phyloP scores from a whole-genome alignment of 1,284 basidiomycete genomes.

The Ustilago tritici region DNA sequence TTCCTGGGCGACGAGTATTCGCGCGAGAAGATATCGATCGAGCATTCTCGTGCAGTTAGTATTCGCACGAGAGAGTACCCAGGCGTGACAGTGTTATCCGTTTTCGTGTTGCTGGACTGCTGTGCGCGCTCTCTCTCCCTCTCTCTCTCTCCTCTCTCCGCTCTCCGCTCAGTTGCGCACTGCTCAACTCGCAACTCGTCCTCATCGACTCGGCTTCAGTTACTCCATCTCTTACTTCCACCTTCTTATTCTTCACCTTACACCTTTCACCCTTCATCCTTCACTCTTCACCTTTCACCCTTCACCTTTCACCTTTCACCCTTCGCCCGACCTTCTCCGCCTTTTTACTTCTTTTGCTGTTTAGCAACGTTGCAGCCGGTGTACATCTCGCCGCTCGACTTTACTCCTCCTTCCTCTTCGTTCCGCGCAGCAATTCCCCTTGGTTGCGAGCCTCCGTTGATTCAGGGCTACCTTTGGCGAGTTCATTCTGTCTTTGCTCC shows the following conservation, averaged over 20 bases:
- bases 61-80: too few species aligned
- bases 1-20: too few species aligned
- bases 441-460: not conserved
- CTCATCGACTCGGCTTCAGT: not conserved
- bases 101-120: not conserved
- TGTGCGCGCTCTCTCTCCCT: not conserved
- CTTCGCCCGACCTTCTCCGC: not conserved
- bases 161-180: not conserved
- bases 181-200: constrained; percentile 5
- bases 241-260: not conserved
- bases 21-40: too few species aligned
- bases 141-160: not conserved
- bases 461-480: not conserved
- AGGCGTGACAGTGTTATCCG: not conserved
- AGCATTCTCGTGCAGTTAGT: too few species aligned
- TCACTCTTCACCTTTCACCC: not conserved
- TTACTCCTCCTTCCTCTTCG: not conserved
- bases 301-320: not conserved
- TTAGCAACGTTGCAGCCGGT: not conserved
- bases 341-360: constrained; percentile 4
- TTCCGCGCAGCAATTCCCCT: not conserved
- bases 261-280: not conserved
- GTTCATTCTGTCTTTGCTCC: not conserved
- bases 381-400: not conserved
- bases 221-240: not conserved